Evolutionary conservation across 768 basidiomycete species (phyloP).

Genomic region (Auricularia sp.): DNA sequence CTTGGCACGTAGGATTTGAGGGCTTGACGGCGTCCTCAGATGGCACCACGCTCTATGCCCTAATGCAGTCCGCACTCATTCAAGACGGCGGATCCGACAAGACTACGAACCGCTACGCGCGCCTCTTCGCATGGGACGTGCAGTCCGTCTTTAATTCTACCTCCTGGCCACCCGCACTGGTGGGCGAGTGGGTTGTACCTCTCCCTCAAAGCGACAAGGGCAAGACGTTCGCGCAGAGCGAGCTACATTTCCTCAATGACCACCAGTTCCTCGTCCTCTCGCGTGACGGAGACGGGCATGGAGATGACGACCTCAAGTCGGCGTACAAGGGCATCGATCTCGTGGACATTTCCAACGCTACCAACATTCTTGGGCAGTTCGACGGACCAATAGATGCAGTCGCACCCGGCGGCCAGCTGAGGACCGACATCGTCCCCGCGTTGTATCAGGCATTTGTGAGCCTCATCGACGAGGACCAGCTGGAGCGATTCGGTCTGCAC

Average conservation of each 20-base stretch:
- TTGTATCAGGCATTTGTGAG: conserved; percentile 48
- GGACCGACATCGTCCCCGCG: conserved; percentile 39
- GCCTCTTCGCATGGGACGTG: conserved; percentile 48
- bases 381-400: conserved; percentile 45
- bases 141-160: conserved; percentile 13
- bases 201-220: conserved; percentile 42
- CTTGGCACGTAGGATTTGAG: conserved; percentile 36
- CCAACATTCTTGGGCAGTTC: conserved; percentile 50
- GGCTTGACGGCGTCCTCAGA: conserved; percentile 42
- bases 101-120: conserved; percentile 40
- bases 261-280: conserved; percentile 50
- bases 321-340: conserved; percentile 53
- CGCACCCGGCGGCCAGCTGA: conserved; percentile 38
- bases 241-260: conserved; percentile 45
- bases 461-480: conserved; percentile 41
- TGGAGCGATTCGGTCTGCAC: conserved; percentile 54
- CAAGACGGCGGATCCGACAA: conserved; percentile 51
- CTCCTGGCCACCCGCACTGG: conserved; percentile 20
- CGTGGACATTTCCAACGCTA: conserved; percentile 46
- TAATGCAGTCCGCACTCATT: conserved; percentile 52
- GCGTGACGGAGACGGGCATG: conserved; percentile 52
- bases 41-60: conserved; percentile 44
- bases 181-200: conserved; percentile 53
- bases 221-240: conserved; percentile 44
- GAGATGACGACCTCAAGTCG: conserved; percentile 38